Percentiles rank a stretch among this genome's conserved stretches.
phyloP scores from a whole-genome alignment of 163 green algal species.

The Coccomyxa subellipsoidea region DNA sequence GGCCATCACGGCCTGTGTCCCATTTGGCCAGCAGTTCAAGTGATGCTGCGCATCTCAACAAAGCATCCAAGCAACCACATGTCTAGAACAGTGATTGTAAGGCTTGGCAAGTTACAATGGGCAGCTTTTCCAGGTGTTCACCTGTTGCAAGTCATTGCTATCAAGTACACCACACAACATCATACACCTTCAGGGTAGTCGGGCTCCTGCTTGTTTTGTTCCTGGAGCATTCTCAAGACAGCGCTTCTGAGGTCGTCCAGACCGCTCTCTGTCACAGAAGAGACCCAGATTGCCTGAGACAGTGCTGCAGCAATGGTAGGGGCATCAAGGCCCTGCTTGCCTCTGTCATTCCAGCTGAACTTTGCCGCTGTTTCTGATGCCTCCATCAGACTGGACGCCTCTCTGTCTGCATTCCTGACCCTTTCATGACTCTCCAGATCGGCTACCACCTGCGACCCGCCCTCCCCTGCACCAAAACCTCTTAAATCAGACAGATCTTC shows the following conservation, averaged over 20 bases:
- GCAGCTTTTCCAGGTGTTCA: too few species aligned
- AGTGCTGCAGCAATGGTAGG: conserved; percentile 46
- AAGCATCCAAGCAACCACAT: not conserved
- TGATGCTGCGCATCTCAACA: not conserved
- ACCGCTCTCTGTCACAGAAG: conserved; percentile 62
- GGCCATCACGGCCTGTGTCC: not conserved
- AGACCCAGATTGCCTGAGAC: conserved; percentile 61
- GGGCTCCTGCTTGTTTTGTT: not conserved
- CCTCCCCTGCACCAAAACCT: too few species aligned
- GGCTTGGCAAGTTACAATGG: too few species aligned
- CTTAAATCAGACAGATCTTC: too few species aligned
- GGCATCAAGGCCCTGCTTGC: conserved; percentile 6
- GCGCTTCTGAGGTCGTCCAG: conserved; percentile 59
- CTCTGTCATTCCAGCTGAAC: not conserved
- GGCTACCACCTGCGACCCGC: not conserved
- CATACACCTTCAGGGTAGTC: too few species aligned
- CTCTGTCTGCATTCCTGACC: not conserved
- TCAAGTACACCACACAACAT: too few species aligned
- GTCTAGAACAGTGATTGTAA: too few species aligned
- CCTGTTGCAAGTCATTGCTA: too few species aligned
- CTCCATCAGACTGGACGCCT: not conserved
- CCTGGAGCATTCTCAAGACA: not conserved
- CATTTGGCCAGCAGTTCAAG: not conserved
- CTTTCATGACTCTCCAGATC: not conserved
- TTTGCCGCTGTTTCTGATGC: not conserved